Percentiles rank a stretch among this genome's conserved stretches.
These are phyloP conservation scores for Cyberlindnera suaveolens DNA, from an alignment of 805 yeast species.

Conservation along the genomic window DNA sequence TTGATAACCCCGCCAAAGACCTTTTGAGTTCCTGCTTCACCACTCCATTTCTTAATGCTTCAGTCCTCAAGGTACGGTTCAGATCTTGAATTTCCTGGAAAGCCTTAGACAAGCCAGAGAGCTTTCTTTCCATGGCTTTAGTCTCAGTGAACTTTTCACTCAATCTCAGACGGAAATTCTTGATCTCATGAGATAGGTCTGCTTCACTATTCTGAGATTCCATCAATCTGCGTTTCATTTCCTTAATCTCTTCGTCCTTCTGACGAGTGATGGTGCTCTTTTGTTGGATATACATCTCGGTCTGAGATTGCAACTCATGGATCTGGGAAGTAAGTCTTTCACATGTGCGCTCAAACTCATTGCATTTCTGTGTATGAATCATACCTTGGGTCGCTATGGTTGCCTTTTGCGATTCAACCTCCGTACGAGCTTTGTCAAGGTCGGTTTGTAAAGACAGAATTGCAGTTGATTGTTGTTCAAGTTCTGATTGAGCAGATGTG, in stretches of 20 bases:
- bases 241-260: conserved; percentile 14
- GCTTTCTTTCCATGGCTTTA: conserved; percentile 1
- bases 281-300: not conserved
- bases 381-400: not conserved
- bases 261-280: conserved; percentile 1
- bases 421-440: not conserved
- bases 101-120: not conserved
- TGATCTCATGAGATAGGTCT: not conserved
- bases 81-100: conserved; percentile 3
- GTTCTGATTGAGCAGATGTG: conserved; percentile 2
- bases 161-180: conserved; percentile 3
- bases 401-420: conserved; percentile 1
- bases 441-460: not conserved
- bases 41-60: conserved; percentile 5
- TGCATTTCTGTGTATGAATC: not conserved
- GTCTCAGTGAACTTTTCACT: conserved; percentile 8
- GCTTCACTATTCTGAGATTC: not conserved
- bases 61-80: conserved; percentile 8
- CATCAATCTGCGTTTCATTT: conserved; percentile 3
- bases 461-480: conserved; percentile 2
- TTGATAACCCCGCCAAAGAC: conserved; percentile 3
- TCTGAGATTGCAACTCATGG: not conserved
- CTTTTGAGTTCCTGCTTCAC: conserved; percentile 10
- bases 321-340: not conserved
- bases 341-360: conserved; percentile 3